Conservation (phyloP, 805 yeast species). For the Candida schatavii region DNA sequence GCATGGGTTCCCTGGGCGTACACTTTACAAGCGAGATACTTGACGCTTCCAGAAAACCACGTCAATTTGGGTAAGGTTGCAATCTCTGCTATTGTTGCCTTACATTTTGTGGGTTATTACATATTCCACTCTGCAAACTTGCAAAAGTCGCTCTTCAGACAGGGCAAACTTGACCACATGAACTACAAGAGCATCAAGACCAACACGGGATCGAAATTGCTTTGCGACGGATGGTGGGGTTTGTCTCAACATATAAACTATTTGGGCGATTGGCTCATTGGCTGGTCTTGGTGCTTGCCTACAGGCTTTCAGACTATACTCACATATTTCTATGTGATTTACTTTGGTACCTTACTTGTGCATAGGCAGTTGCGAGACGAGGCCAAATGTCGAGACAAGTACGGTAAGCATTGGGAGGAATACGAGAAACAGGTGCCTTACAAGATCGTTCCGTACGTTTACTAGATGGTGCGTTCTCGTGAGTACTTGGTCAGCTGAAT, state of each 20-base stretch:
- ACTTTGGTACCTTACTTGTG: constrained; percentile 75
- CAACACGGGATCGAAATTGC: constrained; percentile 70
- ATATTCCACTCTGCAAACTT: constrained; percentile 82
- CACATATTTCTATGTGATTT: constrained; percentile 83
- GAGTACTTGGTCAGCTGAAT: no score
- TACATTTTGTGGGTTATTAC: constrained; percentile 66
- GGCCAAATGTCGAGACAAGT: constrained; percentile 81
- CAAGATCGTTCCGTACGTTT: constrained; percentile 85
- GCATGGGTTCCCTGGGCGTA: constrained; percentile 92
- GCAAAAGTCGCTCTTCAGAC: constrained; percentile 81
- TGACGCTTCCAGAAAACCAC: constrained; percentile 55
- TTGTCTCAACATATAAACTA: constrained; percentile 89
- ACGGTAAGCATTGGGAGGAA: constrained; percentile 81
- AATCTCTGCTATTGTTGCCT: constrained; percentile 36
- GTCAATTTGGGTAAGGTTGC: constrained; percentile 48
- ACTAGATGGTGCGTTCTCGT: constrained; percentile 42
- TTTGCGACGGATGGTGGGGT: constrained; percentile 97
- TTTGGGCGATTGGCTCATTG: constrained; percentile 91
- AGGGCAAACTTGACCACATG: constrained; percentile 69
- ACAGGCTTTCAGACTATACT: constrained; percentile 79
- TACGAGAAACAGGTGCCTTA: constrained; percentile 82
- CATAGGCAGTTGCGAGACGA: constrained; percentile 94
- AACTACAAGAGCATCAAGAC: constrained; percentile 61
- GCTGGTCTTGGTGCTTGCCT: constrained; percentile 89
- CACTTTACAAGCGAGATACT: constrained; percentile 78